phyloP scores from a whole-genome alignment of 179 eudicot genomes.

The Spinacia oleracea region DNA sequence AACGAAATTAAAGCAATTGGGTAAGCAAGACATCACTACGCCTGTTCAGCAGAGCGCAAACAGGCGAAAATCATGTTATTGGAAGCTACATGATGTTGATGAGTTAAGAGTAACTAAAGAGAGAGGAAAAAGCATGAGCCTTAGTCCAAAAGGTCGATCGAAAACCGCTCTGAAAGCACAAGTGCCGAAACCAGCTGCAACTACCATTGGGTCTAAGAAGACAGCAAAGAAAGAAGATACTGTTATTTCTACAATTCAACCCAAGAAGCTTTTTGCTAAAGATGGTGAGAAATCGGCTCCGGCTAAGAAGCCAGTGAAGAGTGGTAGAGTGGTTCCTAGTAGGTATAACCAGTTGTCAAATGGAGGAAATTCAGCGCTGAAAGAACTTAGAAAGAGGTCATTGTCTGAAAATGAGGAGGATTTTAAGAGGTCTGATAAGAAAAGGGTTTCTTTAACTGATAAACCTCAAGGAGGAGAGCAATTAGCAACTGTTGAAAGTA shows the following conservation, averaged over 20 bases:
- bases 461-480: conserved; percentile 28
- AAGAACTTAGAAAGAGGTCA: conserved; percentile 62
- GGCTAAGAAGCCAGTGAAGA: conserved; percentile 59
- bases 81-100: conserved; percentile 77
- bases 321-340: conserved; percentile 76
- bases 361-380: conserved; percentile 50
- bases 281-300: conserved; percentile 61
- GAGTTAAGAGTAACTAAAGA: conserved; percentile 58
- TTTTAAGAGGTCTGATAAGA: conserved; percentile 51
- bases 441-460: conserved; percentile 55
- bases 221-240: conserved; percentile 67
- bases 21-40: conserved; percentile 50
- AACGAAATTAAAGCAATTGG: conserved; percentile 35
- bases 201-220: conserved; percentile 63
- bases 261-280: conserved; percentile 68
- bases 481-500: conserved; percentile 29
- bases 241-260: conserved; percentile 56
- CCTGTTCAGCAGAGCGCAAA: conserved; percentile 51
- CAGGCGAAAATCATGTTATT: conserved; percentile 79
- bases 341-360: conserved; percentile 60
- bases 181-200: conserved; percentile 48
- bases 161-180: conserved; percentile 34
- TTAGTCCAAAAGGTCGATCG: conserved; percentile 64
- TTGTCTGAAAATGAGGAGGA: conserved; percentile 70
- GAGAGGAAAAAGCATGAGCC: conserved; percentile 54